Base-by-base conservation (phyloP, 345 rosid species). In the Corchorus capsularis region DNA sequence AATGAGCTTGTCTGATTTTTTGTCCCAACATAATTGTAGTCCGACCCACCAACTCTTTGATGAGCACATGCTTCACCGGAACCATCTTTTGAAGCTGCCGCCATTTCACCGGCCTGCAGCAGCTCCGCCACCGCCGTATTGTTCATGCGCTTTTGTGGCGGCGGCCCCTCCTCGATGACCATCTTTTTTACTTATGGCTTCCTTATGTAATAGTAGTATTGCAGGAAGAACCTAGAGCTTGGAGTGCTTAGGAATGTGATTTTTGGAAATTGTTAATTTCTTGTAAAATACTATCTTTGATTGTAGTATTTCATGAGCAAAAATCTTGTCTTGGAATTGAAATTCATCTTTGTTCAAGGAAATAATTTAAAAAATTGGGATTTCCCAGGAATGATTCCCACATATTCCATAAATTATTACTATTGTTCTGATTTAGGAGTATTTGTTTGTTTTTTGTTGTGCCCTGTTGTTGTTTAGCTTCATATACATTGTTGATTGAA, bases 31-130 rank as follows among this genome's bases (percentile, higher is more conserved):
- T 1, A 10, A 8, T 45, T 45, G 0, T 45, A 8, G 1, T 7
- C 9, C 32, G 79, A 80, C n/a, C 54, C 85, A 86, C 79, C 54
- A 63, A 77, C n/a, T 59, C 8, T 86, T 87, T 35, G 82, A 78
- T 35, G 83, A 56, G 41, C 84, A 81, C 57, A 78, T 66, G 66
- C 80, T 83, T 71, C 86, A 79, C 68, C 82, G 78, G 35, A 47
- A 53, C n/a, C 87, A 78, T 75, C 76, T 57, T 9, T 75, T 83
- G 77, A 80, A 72, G 61, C 64, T 87, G 72, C 76, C 76, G 20
- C 76, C 15, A 0, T 72, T 55, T 4, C 63, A 66, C 71, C 64
- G n/a, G n/a, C n/a, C n/a, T n/a, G n/a, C n/a, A n/a, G n/a, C n/a
- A n/a, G n/a, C n/a, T n/a, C 34, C 71, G 3, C 7, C 43, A 6